Conservation (phyloP, 352 stramenopile species). For the Phytophthora fragariae region DNA sequence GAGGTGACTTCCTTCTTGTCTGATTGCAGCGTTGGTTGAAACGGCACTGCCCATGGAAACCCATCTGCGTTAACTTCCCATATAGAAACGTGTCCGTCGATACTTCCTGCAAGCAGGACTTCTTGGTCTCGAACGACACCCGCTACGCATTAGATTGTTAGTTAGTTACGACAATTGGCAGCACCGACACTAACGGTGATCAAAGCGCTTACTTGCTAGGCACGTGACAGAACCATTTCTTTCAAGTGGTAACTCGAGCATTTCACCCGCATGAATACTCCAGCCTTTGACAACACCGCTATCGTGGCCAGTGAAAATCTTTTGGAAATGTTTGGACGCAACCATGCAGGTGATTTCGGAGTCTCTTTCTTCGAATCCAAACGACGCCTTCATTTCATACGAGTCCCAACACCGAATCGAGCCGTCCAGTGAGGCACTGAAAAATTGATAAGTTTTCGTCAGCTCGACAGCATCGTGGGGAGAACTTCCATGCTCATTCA, state of each 20-base stretch:
- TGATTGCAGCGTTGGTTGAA: constrained; percentile 21
- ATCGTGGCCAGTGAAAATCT: constrained; percentile 72
- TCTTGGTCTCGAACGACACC: constrained; percentile 65
- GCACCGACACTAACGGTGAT: not conserved
- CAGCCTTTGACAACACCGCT: constrained; percentile 66
- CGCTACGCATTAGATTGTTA: constrained; percentile 31
- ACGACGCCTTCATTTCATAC: constrained; percentile 70
- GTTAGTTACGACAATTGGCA: not conserved
- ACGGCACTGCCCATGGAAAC: constrained; percentile 30
- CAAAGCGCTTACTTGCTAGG: constrained; percentile 47
- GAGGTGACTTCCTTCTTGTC: constrained; percentile 61
- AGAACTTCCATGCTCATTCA: not conserved
- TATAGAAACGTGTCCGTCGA: constrained; percentile 55
- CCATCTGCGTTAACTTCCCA: constrained; percentile 64
- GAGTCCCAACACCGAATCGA: constrained; percentile 82
- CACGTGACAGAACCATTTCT: constrained; percentile 55
- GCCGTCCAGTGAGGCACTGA: constrained; percentile 74
- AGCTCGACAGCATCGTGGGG: not conserved
- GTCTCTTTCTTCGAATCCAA: constrained; percentile 70
- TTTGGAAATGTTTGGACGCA: constrained; percentile 54
- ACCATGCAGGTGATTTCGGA: constrained; percentile 73
- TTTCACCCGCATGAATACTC: constrained; percentile 70
- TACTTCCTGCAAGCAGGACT: constrained; percentile 60
- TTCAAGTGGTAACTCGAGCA: constrained; percentile 30
- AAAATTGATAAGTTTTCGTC: constrained; percentile 50